A percentile compares a stretch with the other conserved stretches of the same genome.
phyloP scores from a whole-genome alignment of 139 green algal species.

The Coccomyxa sp. region DNA sequence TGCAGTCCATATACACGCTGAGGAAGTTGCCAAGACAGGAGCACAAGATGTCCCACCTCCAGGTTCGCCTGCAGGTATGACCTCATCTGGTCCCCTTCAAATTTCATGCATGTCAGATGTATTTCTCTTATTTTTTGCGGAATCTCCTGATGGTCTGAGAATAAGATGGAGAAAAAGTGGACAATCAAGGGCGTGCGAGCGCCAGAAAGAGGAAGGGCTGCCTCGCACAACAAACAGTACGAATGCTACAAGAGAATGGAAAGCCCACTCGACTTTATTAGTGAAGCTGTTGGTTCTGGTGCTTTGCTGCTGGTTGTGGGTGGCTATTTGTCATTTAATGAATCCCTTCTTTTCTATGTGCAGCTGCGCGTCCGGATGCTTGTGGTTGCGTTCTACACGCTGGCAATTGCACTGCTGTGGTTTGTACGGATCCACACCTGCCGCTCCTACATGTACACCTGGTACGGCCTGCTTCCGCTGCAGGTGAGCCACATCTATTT shows the following conservation, averaged over 20 bases:
- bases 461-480: neutral
- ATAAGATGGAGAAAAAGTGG: no score
- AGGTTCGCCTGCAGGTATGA: neutral
- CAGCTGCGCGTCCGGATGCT: neutral
- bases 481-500: neutral
- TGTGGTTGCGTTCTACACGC: neutral
- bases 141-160: no score
- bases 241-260: neutral
- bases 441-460: neutral
- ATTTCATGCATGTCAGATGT: no score
- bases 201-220: no score
- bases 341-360: neutral
- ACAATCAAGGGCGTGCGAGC: no score
- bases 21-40: neutral
- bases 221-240: neutral
- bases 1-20: neutral
- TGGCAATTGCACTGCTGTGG: neutral
- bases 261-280: neutral
- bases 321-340: no score
- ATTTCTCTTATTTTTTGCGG: no score
- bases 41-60: neutral
- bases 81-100: no score
- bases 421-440: neutral
- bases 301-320: no score
- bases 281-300: neutral